Base-by-base conservation (phyloP, 108 stramenopile genomes). In the Epipyxis sp. region DNA sequence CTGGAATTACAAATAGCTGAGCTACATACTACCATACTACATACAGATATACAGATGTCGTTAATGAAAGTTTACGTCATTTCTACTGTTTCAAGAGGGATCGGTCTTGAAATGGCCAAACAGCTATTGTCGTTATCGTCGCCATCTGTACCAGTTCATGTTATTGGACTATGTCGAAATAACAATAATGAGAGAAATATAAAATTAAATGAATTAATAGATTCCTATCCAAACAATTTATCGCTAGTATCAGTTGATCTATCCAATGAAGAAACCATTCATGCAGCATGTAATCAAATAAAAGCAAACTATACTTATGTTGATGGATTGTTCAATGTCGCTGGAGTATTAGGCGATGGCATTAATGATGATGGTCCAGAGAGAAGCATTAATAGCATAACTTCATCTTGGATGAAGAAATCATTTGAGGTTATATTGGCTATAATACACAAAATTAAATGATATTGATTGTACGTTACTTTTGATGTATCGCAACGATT, bases 341-440 rank as follows among this genome's bases (percentile, higher is more conserved):
- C 54, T 20, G 54, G 54, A 57, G 25, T 57, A 20, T 57, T 57
- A 57, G 54, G 54, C 54, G 54, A 57, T 57, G 54, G 54, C 25
- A 16, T 25, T 25, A 20, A 16, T 57, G 20, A 57, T 20, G 20
- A 16, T 57, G 54, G 54, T 20, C 54, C 54, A 16, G 54, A 57
- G 54, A 57, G 54, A 57, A 57, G 20, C 25, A 25, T 57, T 25
- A 20, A 16, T 16, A 25, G 20, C 16, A 57, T 57, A 20, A 57
- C 54, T 16, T 20, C 16, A 57, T 16, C 16, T 57, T 57, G 54
- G 54, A 16, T 57, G 16, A 25, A 20, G 54, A 57, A 57, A 57
- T 57, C 54, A 16, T 57, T 57, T 25, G 54, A 57, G 54, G 54
- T 57, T 16, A 57, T 16, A 16, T 20, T 20, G 20, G 25, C 20